phyloP scores from a whole-genome alignment of 768 basidiomycete genomes.

The Russula compacta region DNA sequence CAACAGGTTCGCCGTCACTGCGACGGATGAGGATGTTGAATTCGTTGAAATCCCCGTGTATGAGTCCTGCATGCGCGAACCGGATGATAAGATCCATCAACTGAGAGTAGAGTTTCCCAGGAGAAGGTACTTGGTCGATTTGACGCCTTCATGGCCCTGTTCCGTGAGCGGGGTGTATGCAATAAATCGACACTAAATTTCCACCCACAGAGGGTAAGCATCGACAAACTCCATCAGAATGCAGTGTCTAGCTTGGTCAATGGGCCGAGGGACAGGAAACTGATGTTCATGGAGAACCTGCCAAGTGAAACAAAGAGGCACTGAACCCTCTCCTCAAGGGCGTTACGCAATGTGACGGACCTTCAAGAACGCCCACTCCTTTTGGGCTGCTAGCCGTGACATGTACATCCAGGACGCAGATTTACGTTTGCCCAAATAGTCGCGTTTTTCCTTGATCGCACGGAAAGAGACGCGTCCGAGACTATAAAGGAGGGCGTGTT shows the following conservation, averaged over 20 bases:
- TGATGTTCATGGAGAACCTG: constrained; percentile 86
- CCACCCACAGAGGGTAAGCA: constrained; percentile 83
- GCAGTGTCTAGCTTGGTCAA: constrained; percentile 93
- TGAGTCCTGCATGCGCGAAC: constrained; percentile 88
- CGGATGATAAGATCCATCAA: constrained; percentile 96
- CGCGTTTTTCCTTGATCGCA: constrained; percentile 91
- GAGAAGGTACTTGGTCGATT: constrained; percentile 71
- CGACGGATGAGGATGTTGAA: constrained; percentile 94
- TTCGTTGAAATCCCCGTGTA: constrained; percentile 98
- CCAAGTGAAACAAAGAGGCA: not conserved
- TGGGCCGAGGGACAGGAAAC: constrained; percentile 88
- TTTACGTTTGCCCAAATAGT: constrained; percentile 92
- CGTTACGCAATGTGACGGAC: constrained; percentile 32
- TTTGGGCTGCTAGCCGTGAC: constrained; percentile 91
- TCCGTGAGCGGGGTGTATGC: not conserved
- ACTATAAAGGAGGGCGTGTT: constrained; percentile 33
- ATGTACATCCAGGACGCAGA: constrained; percentile 99
- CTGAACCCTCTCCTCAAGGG: not conserved
- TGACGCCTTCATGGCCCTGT: constrained; percentile 53
- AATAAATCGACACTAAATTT: constrained; percentile 1
- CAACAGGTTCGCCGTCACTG: constrained; percentile 64
- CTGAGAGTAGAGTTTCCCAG: constrained; percentile 81
- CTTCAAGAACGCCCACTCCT: constrained; percentile 99
- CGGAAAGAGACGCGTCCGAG: constrained; percentile 97
- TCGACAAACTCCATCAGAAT: constrained; percentile 96